Evolutionary conservation across 2,329 filamentous ascomycete genomes (phyloP), one percentile per base, ranked within the genome.

Genomic region (Moelleriella libera): DNA sequence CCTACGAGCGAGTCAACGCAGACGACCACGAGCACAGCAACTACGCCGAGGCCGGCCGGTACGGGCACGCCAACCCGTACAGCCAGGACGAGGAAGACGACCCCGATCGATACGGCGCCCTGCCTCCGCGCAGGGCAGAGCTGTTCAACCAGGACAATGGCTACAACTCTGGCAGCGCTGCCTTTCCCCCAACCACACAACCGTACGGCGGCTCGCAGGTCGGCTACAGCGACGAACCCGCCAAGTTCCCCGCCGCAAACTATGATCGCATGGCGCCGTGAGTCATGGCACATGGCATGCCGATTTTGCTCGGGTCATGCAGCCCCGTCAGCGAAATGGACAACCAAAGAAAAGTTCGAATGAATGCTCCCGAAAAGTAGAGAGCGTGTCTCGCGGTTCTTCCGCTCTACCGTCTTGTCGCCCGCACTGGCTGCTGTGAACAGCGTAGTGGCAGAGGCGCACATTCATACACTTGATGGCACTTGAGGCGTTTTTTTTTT

Each of bases 1-100:
- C 75, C 42, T 83, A 83, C 56, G 75, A 78, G 45, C 76, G 75
- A 11, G 71, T 82, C 51, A 71, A 79, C 60, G 68, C 70, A 63
- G 68, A 76, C 49, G 72, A 78, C 55, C 69, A 77, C 51, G 68
- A 74, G 47, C 53, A 67, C 54, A 61, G 64, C 51, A 58, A 62
- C 50, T 59, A 59, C 46, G 56, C 51, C 45, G 55, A 56, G 43
- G 51, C 55, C 48, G 59, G 57, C 41, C 60, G 57, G 37, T 69
- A 69, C 53, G 63, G 60, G 48, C 58, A 63, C 45, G 56, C 58
- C 47, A 64, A 64, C 49, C 63, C 62, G 12, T 67, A 67, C 57
- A 63, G 58, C 53, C 58, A 60, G 37, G 60, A 66, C 39, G 66
- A 69, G 47, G 59, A 60, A 32, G 63, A 68, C 45, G 64, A 68